Base-by-base conservation (phyloP, 1,284 basidiomycete genomes). In the Microbotryomycetes sp. region DNA sequence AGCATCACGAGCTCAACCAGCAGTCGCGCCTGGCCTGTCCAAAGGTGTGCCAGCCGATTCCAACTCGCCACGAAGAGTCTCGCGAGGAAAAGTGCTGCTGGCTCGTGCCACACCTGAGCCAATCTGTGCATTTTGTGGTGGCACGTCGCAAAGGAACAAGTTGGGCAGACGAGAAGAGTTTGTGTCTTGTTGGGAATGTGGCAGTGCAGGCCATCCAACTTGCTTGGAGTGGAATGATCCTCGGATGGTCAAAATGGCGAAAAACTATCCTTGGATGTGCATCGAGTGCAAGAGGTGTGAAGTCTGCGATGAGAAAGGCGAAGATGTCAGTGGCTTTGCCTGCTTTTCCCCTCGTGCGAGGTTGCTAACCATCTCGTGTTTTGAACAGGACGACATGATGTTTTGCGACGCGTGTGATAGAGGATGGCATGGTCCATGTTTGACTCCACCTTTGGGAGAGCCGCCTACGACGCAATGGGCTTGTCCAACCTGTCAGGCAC, bases 321-420 rank as follows among this genome's bases (percentile, higher is more conserved):
- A 92, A 74, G 92, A 94, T 76, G 92, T 93, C 79, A 80, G 89
- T 81, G 2, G 58, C 49, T 45, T 58, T n/a, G 6, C 16, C 51
- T 48, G 64, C 29, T 55, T 15, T 62, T 49, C 45, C 60, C 62
- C 63, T 47, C 50, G 51, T 64, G 31, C 55, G 31, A 61, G 49
- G 50, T 55, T 54, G 32, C 60, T 31, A 58, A 61, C 28, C 56
- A 61, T 55, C 56, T n/a, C n/a, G n/a, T n/a, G n/a, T n/a, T n/a
- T n/a, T 68, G 70, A 56, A 48, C 75, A 94, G 90, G 84, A 81
- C 59, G 81, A 84, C 60, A 86, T 97, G 71, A 77, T 97, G 66
- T 89, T 97, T 71, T 98, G 94, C 76, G 94, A 97, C 79, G 83
- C 81, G 55, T 98, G 94, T 75, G 94, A 98, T 79, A 81, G 92